Percentiles rank a stretch among this genome's conserved stretches.
These are phyloP conservation scores for Acacia concinna DNA, from an alignment of 331 rosid genomes.

Conservation along the genomic window DNA sequence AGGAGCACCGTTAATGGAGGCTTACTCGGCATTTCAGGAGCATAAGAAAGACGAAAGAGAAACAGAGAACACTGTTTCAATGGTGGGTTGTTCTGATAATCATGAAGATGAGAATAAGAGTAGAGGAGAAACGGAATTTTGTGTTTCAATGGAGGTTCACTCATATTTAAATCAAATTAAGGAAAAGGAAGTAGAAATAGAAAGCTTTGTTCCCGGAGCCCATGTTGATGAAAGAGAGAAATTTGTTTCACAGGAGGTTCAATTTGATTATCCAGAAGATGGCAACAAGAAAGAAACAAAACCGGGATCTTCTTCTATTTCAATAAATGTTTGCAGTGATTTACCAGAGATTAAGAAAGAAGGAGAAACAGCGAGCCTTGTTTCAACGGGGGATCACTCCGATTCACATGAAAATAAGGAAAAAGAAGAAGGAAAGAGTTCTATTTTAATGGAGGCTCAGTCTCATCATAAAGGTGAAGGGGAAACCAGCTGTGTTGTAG, in stretches of 20 bases:
- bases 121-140: slow-evolving; percentile 24
- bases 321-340: background rate
- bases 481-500: slow-evolving; percentile 16
- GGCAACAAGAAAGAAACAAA: slow-evolving; percentile 18
- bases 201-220: background rate
- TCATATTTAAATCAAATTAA: slow-evolving; percentile 20
- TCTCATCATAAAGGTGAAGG: background rate
- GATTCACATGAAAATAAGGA: slow-evolving; percentile 6
- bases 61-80: slow-evolving; percentile 1
- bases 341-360: background rate
- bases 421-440: background rate
- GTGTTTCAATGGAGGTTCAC: background rate
- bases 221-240: background rate
- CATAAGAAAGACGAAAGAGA: background rate
- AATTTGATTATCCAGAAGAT: background rate
- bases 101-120: background rate
- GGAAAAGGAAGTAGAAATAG: background rate
- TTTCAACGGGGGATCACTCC: background rate
- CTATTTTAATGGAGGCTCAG: background rate
- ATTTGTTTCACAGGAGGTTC: background rate
- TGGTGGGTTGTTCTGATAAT: background rate
- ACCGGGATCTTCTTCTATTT: slow-evolving; percentile 13
- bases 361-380: slow-evolving; percentile 21
- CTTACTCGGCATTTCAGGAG: background rate
- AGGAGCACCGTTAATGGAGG: background rate